Conservation (phyloP, 805 yeast species). For the Teunomyces atbi region DNA sequence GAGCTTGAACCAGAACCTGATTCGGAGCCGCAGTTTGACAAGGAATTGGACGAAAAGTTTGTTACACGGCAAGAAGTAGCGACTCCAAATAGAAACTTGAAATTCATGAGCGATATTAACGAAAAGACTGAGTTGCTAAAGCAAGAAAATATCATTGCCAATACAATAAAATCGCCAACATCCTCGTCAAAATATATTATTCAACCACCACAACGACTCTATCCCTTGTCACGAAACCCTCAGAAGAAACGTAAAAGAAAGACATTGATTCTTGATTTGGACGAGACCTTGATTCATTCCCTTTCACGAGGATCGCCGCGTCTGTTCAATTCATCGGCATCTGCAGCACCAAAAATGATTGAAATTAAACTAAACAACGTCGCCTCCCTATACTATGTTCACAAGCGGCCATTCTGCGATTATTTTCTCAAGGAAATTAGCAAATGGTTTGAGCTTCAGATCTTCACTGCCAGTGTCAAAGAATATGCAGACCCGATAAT, state of each 20-base stretch:
- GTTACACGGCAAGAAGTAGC: not conserved
- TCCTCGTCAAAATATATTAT: slow-evolving; percentile 41
- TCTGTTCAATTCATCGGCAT: slow-evolving; percentile 30
- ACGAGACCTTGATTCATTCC: slow-evolving; percentile 93
- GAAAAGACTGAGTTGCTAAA: slow-evolving; percentile 38
- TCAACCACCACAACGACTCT: slow-evolving; percentile 45
- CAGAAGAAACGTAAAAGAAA: slow-evolving; percentile 45
- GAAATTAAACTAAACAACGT: slow-evolving; percentile 71
- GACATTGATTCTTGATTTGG: slow-evolving; percentile 82
- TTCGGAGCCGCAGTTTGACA: not conserved
- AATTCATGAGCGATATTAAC: slow-evolving; percentile 12
- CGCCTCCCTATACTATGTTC: slow-evolving; percentile 83
- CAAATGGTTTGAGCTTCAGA: slow-evolving; percentile 84
- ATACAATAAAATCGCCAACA: slow-evolving; percentile 42
- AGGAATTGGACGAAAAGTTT: slow-evolving; percentile 2
- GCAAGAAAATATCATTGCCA: slow-evolving; percentile 40
- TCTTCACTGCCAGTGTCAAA: slow-evolving; percentile 91
- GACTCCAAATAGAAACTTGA: not conserved
- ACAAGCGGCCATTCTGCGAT: slow-evolving; percentile 90
- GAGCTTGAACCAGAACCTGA: not conserved
- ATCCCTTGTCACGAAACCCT: slow-evolving; percentile 42
- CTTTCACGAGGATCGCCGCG: slow-evolving; percentile 64
- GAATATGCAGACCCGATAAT: slow-evolving; percentile 98
- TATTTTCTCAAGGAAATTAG: slow-evolving; percentile 73
- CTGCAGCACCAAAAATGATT: slow-evolving; percentile 59